phyloP scores from a whole-genome alignment of 768 basidiomycete genomes.

The Heimioporus sp. region DNA sequence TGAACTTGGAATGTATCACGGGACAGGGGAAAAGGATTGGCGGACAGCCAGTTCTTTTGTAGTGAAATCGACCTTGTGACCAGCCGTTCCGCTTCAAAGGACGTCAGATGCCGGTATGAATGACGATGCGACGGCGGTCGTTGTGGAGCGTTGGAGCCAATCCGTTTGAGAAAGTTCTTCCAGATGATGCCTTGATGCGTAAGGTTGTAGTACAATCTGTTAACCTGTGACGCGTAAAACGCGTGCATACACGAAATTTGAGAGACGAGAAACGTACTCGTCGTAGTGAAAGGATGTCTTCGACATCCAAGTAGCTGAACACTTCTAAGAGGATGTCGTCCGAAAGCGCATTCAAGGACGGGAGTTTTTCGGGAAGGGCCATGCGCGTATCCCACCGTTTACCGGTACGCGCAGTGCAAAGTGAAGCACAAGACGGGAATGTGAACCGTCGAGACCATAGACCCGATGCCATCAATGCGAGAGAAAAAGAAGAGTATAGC shows the following conservation, averaged over 20 bases:
- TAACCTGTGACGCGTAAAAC: conserved; percentile 40
- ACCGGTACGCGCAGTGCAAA: conserved; percentile 9
- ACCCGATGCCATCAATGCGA: conserved; percentile 21
- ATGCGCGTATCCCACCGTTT: conserved; percentile 28
- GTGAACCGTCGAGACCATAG: conserved; percentile 21
- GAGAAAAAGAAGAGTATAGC: conserved; percentile 5
- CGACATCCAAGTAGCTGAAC: conserved; percentile 34
- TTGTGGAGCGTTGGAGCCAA: conserved; percentile 57
- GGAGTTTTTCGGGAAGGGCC: conserved; percentile 20
- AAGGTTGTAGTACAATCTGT: conserved; percentile 56
- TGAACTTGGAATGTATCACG: conserved; percentile 26
- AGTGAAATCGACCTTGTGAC: conserved; percentile 59
- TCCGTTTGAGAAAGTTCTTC: conserved; percentile 57
- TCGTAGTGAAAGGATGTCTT: conserved; percentile 38
- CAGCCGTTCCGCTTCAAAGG: conserved; percentile 50
- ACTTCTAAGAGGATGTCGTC: conserved; percentile 41
- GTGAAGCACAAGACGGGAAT: conserved; percentile 16
- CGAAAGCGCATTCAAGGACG: conserved; percentile 30
- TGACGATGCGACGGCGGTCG: conserved; percentile 58
- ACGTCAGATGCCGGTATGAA: conserved; percentile 29
- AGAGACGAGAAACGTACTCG: conserved; percentile 24
- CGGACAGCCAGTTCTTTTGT: conserved; percentile 55
- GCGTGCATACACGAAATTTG: not conserved
- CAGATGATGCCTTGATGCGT: conserved; percentile 69
- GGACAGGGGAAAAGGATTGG: conserved; percentile 33